Base-by-base conservation (phyloP, 1,284 basidiomycete genomes). In the Gastroboletus turbinatus region DNA sequence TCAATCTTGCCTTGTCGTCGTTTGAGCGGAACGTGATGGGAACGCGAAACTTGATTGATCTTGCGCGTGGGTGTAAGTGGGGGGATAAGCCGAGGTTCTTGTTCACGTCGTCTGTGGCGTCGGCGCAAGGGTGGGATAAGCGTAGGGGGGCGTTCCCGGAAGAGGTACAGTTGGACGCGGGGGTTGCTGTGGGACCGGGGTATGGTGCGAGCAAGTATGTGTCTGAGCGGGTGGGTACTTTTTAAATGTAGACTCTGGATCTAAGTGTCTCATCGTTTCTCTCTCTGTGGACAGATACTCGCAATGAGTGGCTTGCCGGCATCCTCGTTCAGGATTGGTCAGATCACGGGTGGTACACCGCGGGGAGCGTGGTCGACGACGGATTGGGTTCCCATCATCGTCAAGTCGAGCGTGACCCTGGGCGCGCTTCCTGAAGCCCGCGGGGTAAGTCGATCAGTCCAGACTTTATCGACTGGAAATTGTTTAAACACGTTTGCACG, bases 1-100 rank as follows among this genome's bases (percentile, higher is more conserved):
- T 76, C 60, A 75, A 75, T 17, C 57, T 75, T 1, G 59, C 63
- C 6, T 49, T 75, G 14, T 57, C 65, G 2, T 75, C 74, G 2
- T 73, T 74, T 44, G 74, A 74, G 46, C 58, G 67, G 0, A 63
- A 70, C 33, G 55, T 76, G 7, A 55, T 42, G 17, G 67, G 66
- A 19, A 64, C 66, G 6, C 65, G 67, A 8, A 52, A 68, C 50
- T 53, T 75, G 32, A 62, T 74, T 23, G 69, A 78, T 29, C 64
- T 75, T 14, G 70, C 72, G 0, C 64, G 71, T 0, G 54, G 51
- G 8, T 73, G 71, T 3, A 56, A 57, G 10, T 46, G 46, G 27
- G 56, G 57, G 2, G 51, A 50, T 8, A 62, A 60, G 29, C 54
- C 59, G 5, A 65, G 66, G 14, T 63, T 74, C 50, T 45, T 75